phyloP scores from a whole-genome alignment of 495 filamentous ascomycete genomes.

The Neurospora terricola region DNA sequence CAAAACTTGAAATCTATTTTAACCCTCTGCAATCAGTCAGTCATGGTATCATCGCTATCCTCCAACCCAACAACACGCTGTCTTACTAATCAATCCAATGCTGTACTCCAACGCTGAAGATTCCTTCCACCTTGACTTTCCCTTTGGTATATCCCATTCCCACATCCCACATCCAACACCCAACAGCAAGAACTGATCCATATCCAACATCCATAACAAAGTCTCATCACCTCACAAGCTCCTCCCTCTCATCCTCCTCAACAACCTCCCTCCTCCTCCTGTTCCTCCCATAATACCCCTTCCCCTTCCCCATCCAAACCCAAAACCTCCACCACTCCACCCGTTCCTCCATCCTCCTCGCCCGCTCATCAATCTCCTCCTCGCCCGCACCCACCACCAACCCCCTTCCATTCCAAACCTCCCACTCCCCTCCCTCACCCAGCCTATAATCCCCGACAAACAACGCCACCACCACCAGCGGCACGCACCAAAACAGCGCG shows the following conservation, averaged over 20 bases:
- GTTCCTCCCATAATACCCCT: neutral
- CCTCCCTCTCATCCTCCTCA: neutral
- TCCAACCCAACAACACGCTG: neutral
- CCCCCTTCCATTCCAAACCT: constrained; percentile 3
- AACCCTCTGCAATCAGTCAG: neutral
- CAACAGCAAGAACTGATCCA: neutral
- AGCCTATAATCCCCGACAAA: constrained; percentile 39
- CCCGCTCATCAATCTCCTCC: neutral
- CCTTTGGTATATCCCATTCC: neutral
- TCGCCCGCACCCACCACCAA: neutral
- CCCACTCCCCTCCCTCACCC: constrained; percentile 29
- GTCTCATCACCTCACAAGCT: neutral
- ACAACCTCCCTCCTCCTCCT: neutral
- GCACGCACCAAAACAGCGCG: constrained; percentile 33
- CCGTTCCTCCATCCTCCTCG: neutral
- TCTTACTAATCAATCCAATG: neutral
- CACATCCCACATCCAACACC: neutral
- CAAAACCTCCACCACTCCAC: neutral
- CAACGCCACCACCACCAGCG: constrained; percentile 32
- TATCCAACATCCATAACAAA: neutral
- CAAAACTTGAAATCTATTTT: neutral
- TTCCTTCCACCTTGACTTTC: neutral
- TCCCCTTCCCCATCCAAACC: neutral
- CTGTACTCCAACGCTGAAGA: neutral
- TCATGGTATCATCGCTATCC: neutral